Conservation (phyloP, 371 early-diverging fungal genomes). For the Mortierella sp. region DNA sequence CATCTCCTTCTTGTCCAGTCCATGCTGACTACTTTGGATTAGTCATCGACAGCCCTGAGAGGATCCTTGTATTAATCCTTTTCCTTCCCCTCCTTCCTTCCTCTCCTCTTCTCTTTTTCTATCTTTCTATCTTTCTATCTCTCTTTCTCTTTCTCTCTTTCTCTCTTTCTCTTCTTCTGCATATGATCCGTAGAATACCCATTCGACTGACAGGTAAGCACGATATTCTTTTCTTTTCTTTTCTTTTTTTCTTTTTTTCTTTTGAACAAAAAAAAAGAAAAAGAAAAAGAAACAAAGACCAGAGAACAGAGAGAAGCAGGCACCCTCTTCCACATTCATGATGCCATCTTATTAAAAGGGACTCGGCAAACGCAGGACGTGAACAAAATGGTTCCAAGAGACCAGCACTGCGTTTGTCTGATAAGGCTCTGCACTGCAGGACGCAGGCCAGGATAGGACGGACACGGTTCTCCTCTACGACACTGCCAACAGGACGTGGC, state of each 20-base stretch:
- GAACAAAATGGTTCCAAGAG: no score
- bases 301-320: no score
- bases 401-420: constrained; percentile 7
- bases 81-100: not conserved
- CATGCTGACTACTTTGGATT: not conserved
- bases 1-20: no score
- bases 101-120: not conserved
- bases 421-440: constrained; percentile 3
- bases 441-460: no score
- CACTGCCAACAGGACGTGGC: not conserved
- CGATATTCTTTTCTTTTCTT: no score
- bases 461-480: no score
- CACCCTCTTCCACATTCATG: not conserved
- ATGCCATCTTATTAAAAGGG: no score
- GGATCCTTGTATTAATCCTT: not conserved
- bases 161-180: constrained; percentile 37
- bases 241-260: no score
- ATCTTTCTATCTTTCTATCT: not conserved
- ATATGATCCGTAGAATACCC: constrained; percentile 29
- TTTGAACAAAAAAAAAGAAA: no score
- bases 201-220: constrained; percentile 48
- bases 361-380: no score
- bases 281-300: no score
- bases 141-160: not conserved
- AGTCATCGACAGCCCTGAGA: not conserved